These are phyloP conservation scores for Trichophyton schoenleinii DNA, from an alignment of 2,329 filamentous ascomycete genomes.

Conservation along the genomic window DNA sequence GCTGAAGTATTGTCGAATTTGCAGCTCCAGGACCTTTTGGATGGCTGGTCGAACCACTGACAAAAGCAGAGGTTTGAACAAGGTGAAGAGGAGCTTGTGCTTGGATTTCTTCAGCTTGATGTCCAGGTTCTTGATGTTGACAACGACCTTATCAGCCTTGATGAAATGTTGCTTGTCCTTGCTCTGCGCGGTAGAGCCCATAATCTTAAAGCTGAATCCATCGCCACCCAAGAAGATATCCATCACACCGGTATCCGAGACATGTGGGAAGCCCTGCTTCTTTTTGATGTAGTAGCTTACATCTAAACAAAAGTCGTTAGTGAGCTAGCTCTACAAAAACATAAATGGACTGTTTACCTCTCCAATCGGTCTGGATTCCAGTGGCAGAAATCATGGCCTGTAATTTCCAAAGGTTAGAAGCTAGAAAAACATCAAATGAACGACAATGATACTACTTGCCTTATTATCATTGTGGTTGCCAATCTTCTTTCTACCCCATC, in stretches of 20 bases:
- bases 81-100: constrained; percentile 76
- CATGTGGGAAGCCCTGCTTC: constrained; percentile 81
- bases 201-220: constrained; percentile 84
- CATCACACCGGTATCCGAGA: constrained; percentile 77
- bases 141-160: constrained; percentile 81
- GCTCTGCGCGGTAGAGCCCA: constrained; percentile 67
- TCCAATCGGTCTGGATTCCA: constrained; percentile 84
- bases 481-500: constrained; percentile 83
- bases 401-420: neutral
- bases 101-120: constrained; percentile 91
- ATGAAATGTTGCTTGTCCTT: constrained; percentile 72
- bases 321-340: neutral
- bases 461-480: constrained; percentile 71
- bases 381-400: constrained; percentile 66
- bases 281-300: constrained; percentile 91
- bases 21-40: constrained; percentile 77
- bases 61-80: constrained; percentile 80
- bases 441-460: constrained; percentile 16
- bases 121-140: constrained; percentile 66
- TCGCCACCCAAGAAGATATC: constrained; percentile 79
- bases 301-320: constrained; percentile 37
- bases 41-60: constrained; percentile 72
- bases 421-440: neutral
- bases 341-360: constrained; percentile 22
- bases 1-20: constrained; percentile 70